Percentiles rank a stretch among this genome's conserved stretches.
Evolutionary conservation across 169 alveolate species (phyloP).

Genomic region (Cryptosporidium tyzzeri): DNA sequence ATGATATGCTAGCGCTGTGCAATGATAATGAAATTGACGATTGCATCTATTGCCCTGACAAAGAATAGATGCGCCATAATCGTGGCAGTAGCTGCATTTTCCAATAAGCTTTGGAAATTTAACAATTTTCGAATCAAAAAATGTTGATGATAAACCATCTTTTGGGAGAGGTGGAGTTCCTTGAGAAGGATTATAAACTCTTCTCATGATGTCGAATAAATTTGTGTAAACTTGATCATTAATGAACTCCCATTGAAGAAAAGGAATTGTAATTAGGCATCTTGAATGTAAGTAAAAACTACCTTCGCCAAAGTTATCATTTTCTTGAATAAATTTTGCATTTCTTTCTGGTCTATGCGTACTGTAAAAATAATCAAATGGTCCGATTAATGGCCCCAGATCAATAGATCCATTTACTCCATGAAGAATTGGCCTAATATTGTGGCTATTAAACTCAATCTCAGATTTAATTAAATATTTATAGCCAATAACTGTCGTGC

Average conservation of each 20-base stretch:
- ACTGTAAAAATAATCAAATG: conserved; percentile 41
- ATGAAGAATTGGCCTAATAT: conserved; percentile 42
- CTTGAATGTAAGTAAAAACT: conserved; percentile 43
- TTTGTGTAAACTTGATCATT: conserved; percentile 58
- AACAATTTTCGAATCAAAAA: conserved; percentile 39
- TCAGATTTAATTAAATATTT: conserved; percentile 10
- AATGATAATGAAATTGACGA: conserved; percentile 62
- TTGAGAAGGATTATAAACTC: conserved; percentile 34
- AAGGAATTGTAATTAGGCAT: conserved; percentile 65
- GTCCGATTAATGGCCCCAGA: conserved; percentile 69
- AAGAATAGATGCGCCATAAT: conserved; percentile 62
- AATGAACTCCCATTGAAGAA: conserved; percentile 47
- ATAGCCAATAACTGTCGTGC: conserved; percentile 42
- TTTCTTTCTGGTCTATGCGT: conserved; percentile 21
- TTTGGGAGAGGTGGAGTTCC: conserved; percentile 27
- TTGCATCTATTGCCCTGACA: conserved; percentile 45
- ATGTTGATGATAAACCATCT: conserved; percentile 14
- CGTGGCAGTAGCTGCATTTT: conserved; percentile 42
- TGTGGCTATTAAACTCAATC: conserved; percentile 20
- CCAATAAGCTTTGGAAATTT: conserved; percentile 27
- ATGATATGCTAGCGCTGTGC: conserved; percentile 44
- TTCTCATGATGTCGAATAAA: conserved; percentile 42
- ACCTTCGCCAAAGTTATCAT: neutral
- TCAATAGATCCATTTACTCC: conserved; percentile 75
- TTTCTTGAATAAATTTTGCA: neutral